A percentile compares a stretch with the other conserved stretches of the same genome.
phyloP scores from a whole-genome alignment of 2,329 filamentous ascomycete species.

The Rutstroemia sp. region DNA sequence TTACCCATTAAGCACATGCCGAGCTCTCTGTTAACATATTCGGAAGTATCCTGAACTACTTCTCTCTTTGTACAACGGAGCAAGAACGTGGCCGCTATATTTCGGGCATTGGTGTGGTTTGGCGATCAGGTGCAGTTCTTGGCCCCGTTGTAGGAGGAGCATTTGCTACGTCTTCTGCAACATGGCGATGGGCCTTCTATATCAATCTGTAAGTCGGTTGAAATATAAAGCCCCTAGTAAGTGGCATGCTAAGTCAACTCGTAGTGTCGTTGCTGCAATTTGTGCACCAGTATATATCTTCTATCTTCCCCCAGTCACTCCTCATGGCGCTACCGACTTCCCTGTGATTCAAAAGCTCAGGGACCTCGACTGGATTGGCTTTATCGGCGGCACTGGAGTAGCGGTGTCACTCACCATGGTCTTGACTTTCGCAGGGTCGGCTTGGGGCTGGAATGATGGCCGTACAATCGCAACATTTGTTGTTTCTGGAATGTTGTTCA shows the following conservation, averaged over 20 bases:
- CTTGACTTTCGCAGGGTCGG: background rate
- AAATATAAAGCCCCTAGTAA: too few species aligned
- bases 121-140: background rate
- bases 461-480: background rate
- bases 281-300: background rate
- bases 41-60: background rate
- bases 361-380: conserved; percentile 30
- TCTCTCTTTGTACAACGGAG: background rate
- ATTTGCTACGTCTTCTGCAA: conserved; percentile 27
- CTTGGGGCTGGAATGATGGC: background rate
- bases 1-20: conserved; percentile 27
- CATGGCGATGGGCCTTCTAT: conserved; percentile 32
- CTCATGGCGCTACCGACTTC: background rate
- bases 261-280: background rate
- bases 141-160: conserved; percentile 14
- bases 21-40: conserved; percentile 24
- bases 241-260: too few species aligned
- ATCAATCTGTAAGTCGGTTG: conserved; percentile 5
- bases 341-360: conserved; percentile 1
- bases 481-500: background rate
- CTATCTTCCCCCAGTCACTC: background rate
- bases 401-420: background rate
- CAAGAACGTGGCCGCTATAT: conserved; percentile 5
- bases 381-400: conserved; percentile 11
- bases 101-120: background rate